A percentile compares a stretch with the other conserved stretches of the same genome.
Conservation (phyloP, 1,139 yeast genomes). For the Sugiyamaella novakii region DNA sequence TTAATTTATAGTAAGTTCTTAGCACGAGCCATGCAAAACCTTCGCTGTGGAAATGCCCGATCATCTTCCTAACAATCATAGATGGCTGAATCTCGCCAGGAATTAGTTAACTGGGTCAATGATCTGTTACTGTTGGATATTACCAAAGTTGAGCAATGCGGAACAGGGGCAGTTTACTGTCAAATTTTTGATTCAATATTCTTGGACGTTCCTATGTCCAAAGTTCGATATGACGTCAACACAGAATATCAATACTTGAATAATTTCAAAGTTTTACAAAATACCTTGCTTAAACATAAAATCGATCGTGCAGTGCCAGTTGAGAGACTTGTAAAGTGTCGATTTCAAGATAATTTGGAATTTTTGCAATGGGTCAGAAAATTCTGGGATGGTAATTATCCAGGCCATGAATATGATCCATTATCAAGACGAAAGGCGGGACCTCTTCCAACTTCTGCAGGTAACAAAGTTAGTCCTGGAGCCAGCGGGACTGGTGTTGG, state of each 20-base stretch:
- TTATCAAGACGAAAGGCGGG: constrained; percentile 51
- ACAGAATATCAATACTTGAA: constrained; percentile 76
- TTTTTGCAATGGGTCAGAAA: constrained; percentile 89
- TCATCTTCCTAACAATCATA: neutral
- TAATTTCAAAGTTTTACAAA: constrained; percentile 84
- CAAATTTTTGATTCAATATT: constrained; percentile 85
- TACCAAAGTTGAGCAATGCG: constrained; percentile 87
- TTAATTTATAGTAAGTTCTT: too few relatives aligned
- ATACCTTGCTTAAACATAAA: constrained; percentile 67
- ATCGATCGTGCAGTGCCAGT: constrained; percentile 80
- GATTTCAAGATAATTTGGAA: constrained; percentile 91
- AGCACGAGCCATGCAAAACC: too few relatives aligned
- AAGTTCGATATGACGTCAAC: constrained; percentile 69
- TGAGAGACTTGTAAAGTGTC: constrained; percentile 78
- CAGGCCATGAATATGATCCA: constrained; percentile 72
- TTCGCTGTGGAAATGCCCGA: too few relatives aligned
- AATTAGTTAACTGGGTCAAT: constrained; percentile 84
- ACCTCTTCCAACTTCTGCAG: constrained; percentile 23
- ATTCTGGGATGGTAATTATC: constrained; percentile 77
- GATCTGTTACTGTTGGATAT: constrained; percentile 63
- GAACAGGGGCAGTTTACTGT: constrained; percentile 93
- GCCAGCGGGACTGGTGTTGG: constrained; percentile 14
- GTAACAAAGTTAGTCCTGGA: constrained; percentile 17
- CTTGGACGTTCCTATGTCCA: constrained; percentile 76
- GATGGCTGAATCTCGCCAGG: constrained; percentile 77